These are phyloP conservation scores for Fonsecaea multimorphosa DNA, from an alignment of 2,329 filamentous ascomycete genomes.

Conservation along the genomic window DNA sequence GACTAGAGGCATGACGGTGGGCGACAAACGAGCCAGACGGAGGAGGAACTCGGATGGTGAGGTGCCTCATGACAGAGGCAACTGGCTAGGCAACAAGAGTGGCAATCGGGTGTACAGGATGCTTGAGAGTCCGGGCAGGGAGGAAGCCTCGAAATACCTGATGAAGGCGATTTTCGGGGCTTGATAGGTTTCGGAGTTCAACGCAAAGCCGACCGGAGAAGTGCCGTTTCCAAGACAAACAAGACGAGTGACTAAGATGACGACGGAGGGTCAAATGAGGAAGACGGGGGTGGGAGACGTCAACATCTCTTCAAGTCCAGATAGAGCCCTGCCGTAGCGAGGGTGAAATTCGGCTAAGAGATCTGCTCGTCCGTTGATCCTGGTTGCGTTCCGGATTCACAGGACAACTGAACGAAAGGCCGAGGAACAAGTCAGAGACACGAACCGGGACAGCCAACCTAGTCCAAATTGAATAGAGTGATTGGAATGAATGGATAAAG, in stretches of 20 bases:
- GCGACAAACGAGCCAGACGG: constrained; percentile 70
- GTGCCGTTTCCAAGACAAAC: background rate
- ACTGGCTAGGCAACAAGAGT: constrained; percentile 75
- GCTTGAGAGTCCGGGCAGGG: constrained; percentile 55
- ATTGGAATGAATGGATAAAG: too few relatives aligned
- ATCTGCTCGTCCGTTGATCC: background rate
- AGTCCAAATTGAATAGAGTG: too few relatives aligned
- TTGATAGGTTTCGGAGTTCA: background rate
- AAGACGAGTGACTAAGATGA: background rate
- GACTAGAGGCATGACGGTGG: constrained; percentile 88
- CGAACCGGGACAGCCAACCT: too few relatives aligned
- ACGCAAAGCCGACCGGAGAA: background rate
- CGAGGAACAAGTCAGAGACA: background rate
- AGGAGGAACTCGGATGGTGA: constrained; percentile 57
- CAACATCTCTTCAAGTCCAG: background rate
- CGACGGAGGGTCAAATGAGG: background rate
- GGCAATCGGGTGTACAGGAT: constrained; percentile 84
- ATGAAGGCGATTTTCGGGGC: constrained; percentile 28
- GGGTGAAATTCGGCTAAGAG: background rate
- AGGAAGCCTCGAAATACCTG: constrained; percentile 24
- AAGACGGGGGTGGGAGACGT: background rate
- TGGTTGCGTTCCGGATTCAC: background rate
- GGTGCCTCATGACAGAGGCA: constrained; percentile 71
- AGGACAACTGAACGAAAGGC: background rate
- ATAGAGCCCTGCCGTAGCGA: background rate